Conservation (phyloP, 2,329 filamentous ascomycete species). For the Trichophyton verrucosum region DNA sequence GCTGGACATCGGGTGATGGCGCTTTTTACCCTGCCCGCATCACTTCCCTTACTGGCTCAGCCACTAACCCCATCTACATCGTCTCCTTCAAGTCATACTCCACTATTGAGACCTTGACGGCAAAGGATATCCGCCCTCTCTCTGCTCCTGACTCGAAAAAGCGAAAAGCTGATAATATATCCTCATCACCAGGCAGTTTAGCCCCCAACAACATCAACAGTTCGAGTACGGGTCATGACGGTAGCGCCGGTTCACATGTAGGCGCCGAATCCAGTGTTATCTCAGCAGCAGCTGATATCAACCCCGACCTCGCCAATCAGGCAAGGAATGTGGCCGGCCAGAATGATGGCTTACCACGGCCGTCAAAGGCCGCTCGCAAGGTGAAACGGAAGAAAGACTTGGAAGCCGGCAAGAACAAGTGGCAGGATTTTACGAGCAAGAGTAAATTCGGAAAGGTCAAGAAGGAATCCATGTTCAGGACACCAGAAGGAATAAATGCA, state of each 20-base stretch:
- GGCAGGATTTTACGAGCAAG: conserved; percentile 84
- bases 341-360: conserved; percentile 45
- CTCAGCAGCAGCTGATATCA: conserved; percentile 54
- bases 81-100: conserved; percentile 88
- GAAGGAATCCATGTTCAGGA: conserved; percentile 96
- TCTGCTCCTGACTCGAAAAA: conserved; percentile 56
- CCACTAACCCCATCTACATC: conserved; percentile 80
- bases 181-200: conserved; percentile 34
- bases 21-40: conserved; percentile 86
- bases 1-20: conserved; percentile 82
- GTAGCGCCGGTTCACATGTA: neutral
- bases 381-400: conserved; percentile 86
- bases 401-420: conserved; percentile 81
- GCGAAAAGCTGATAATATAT: conserved; percentile 71
- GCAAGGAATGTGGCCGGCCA: conserved; percentile 50
- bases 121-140: conserved; percentile 72
- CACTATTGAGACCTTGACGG: conserved; percentile 66
- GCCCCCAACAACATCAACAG: neutral
- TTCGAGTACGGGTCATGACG: neutral
- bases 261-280: conserved; percentile 42
- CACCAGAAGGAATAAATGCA: conserved; percentile 71
- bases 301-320: conserved; percentile 52
- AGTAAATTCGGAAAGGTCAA: conserved; percentile 55
- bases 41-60: conserved; percentile 83
- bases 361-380: conserved; percentile 58